phyloP scores from a whole-genome alignment of 345 rosid species.

The Reutealis trisperma region DNA sequence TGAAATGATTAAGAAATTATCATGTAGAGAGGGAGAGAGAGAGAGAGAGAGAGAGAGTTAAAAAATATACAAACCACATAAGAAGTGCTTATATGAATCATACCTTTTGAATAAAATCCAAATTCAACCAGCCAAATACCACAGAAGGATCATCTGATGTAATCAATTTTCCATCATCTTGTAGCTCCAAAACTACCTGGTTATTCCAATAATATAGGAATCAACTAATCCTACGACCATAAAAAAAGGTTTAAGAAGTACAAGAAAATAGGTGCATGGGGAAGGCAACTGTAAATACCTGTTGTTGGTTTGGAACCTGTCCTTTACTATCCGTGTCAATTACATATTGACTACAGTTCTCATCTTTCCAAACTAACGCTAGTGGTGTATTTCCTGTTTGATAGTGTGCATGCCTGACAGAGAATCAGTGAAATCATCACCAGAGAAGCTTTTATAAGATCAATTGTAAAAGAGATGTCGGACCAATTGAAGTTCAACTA shows the following conservation, averaged over 20 bases:
- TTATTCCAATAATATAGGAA: not conserved
- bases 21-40: not conserved
- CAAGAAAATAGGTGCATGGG: constrained; percentile 9
- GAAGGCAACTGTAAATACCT: constrained; percentile 42
- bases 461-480: not conserved
- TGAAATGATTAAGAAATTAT: not conserved
- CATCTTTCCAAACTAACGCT: constrained; percentile 96
- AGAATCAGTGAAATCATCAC: constrained; percentile 19
- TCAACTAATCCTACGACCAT: not conserved
- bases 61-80: not conserved
- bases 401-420: constrained; percentile 80
- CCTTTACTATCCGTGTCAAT: constrained; percentile 94
- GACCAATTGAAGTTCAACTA: too few relatives aligned
- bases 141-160: constrained; percentile 93
- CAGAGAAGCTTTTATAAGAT: not conserved
- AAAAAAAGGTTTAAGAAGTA: constrained; percentile 3
- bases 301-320: constrained; percentile 69
- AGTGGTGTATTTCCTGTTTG: constrained; percentile 90
- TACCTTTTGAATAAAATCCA: constrained; percentile 68
- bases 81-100: constrained; percentile 8
- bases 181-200: constrained; percentile 88
- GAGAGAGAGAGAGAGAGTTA: not conserved
- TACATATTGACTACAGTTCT: constrained; percentile 86
- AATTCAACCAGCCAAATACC: constrained; percentile 61
- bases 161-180: constrained; percentile 70